These are phyloP conservation scores for Pistacia vera DNA, from an alignment of 345 rosid genomes.

Conservation along the genomic window DNA sequence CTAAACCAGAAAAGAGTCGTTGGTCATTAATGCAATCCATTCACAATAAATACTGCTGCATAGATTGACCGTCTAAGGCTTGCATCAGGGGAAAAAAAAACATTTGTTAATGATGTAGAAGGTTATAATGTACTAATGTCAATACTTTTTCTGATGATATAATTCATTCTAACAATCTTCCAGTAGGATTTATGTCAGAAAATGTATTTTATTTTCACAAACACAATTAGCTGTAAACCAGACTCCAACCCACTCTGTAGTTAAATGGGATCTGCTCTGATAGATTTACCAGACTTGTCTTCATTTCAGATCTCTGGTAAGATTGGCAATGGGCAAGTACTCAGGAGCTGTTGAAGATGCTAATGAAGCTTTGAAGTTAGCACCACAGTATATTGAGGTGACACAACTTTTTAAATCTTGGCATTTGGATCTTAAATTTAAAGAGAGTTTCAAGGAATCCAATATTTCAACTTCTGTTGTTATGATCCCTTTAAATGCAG, in stretches of 20 bases:
- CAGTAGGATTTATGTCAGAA: background rate
- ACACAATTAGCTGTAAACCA: background rate
- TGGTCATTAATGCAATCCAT: background rate
- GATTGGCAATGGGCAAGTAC: constrained; percentile 62
- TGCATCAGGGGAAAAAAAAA: background rate
- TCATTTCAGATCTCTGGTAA: constrained; percentile 55
- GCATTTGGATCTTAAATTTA: too few species aligned
- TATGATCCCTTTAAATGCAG: background rate
- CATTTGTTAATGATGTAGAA: background rate
- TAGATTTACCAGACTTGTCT: constrained; percentile 14
- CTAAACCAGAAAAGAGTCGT: too few species aligned
- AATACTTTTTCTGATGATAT: background rate
- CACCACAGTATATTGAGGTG: constrained; percentile 68
- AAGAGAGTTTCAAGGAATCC: too few species aligned
- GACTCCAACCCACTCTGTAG: background rate
- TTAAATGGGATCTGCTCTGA: background rate
- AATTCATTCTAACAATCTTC: background rate
- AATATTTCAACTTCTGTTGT: background rate
- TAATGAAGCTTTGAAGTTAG: constrained; percentile 44
- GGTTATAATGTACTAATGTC: background rate
- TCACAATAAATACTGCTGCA: background rate
- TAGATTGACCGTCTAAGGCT: background rate
- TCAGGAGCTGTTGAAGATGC: constrained; percentile 82
- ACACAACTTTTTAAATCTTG: constrained; percentile 2
- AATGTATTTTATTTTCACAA: background rate